Base-by-base conservation (phyloP, 2,329 filamentous ascomycete genomes). In the Pseudogymnoascus sp. region DNA sequence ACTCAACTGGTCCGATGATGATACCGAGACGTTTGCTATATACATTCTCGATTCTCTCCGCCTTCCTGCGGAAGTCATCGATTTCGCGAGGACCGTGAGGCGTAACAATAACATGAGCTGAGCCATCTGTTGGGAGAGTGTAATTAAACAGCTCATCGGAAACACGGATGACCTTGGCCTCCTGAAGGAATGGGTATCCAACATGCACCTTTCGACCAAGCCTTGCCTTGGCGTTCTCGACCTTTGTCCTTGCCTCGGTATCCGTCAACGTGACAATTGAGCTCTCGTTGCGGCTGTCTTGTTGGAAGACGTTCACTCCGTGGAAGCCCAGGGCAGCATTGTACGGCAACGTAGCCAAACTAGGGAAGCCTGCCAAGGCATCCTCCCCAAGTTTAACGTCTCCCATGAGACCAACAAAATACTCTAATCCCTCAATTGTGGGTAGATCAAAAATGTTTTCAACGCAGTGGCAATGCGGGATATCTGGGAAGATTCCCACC, bases 361-460 rank as follows among this genome's bases (percentile, higher is more conserved):
- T 94, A 5, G 94, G 94, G 74, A 99, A 99, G 3, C 94, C 94
- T 63, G 94, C 93, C 66, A 97, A 77, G n/a, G 94, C 92, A 63
- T 87, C 82, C 61, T 84, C 81, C 18, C 91, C 94, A 61, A 97
- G 78, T 73, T 96, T 88, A 5, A 89, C 92, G 44, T 91, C 93
- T 23, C 89, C 84, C 67, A 95, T 87, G 62, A 99, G 78, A 6
- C 92, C 94, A 64, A 92, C 85, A 69, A 91, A 87, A 61, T 91
- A 89, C 65, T 95, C 89, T 59, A 97, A 77, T 1, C 93, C 94
- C 62, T 97, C 93, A 75, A 96, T 90, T 3, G 88, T 90, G 6
- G 95, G 95, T 37, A 99, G 81, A 67, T 99, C 94, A 72, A 95
- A 99, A 28, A 96, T 92, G 73, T 99, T 99, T 75, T 96, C 91